Conservation (phyloP, 495 filamentous ascomycete genomes). For the Neurospora sublineolata region DNA sequence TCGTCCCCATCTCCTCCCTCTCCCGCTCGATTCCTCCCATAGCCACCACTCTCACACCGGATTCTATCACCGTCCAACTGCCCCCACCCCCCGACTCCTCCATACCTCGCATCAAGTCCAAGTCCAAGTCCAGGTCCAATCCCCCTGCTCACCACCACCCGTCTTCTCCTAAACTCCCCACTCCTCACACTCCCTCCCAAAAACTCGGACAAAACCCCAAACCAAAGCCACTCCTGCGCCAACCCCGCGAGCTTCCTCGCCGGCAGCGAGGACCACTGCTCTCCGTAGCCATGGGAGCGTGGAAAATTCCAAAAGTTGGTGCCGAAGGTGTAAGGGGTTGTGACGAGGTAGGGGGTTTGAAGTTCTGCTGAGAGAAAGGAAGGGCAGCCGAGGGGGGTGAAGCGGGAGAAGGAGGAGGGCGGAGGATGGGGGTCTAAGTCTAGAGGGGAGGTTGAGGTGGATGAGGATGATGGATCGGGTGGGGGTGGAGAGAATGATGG, state of each 20-base stretch:
- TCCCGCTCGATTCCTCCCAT: not conserved
- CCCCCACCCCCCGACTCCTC: not conserved
- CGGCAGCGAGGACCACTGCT: constrained; percentile 16
- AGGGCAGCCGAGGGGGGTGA: not conserved
- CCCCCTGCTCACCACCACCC: too few species aligned
- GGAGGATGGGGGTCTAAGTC: not conserved
- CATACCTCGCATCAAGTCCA: not conserved
- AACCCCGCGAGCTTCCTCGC: constrained; percentile 12
- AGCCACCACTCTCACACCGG: not conserved
- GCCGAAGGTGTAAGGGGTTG: constrained; percentile 12
- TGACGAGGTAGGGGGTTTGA: constrained; percentile 17
- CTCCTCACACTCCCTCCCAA: constrained; percentile 3
- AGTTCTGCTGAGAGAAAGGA: not conserved
- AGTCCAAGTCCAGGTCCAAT: not conserved
- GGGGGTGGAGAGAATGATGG: not conserved
- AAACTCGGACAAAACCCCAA: constrained; percentile 17
- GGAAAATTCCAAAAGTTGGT: constrained; percentile 18
- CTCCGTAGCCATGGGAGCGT: constrained; percentile 14
- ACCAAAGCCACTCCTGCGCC: constrained; percentile 18
- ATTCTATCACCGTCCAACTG: not conserved
- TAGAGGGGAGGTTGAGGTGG: not conserved
- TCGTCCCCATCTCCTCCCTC: not conserved
- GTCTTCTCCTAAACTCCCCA: not conserved
- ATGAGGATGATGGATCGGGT: not conserved
- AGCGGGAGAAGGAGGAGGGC: not conserved